These are phyloP conservation scores for Mucor lusitanicus DNA, from an alignment of 371 early-diverging fungal species.

Conservation along the genomic window DNA sequence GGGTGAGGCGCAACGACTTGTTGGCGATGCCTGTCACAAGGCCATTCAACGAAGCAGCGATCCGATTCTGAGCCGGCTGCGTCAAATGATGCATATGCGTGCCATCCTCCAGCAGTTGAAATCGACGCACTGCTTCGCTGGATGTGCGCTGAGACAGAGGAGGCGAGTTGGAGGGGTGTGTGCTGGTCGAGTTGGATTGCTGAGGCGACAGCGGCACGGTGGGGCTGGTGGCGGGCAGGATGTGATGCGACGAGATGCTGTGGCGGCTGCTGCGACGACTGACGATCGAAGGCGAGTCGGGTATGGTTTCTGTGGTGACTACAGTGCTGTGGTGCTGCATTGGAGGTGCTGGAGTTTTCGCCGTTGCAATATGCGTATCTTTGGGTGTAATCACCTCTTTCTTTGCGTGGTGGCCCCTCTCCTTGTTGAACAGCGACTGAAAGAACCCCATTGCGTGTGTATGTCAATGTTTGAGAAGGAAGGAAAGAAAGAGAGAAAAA, in stretches of 20 bases:
- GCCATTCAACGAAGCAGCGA: constrained; percentile 37
- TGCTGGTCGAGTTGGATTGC: not conserved
- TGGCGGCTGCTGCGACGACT: not conserved
- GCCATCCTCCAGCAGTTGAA: constrained; percentile 32
- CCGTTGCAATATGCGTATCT: not conserved
- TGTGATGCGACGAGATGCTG: not conserved
- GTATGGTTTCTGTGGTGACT: not conserved
- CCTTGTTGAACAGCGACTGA: constrained; percentile 27
- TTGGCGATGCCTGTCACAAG: constrained; percentile 32
- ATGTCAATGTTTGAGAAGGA: not conserved
- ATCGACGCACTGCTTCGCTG: constrained; percentile 18
- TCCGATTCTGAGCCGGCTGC: constrained; percentile 29
- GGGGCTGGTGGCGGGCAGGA: constrained; percentile 1
- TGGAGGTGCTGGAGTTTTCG: constrained; percentile 1
- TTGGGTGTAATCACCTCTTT: not conserved
- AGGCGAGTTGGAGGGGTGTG: not conserved
- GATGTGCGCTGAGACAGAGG: constrained; percentile 6
- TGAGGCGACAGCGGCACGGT: not conserved
- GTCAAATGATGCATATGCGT: constrained; percentile 43
- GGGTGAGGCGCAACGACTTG: constrained; percentile 25
- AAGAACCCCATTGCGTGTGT: constrained; percentile 32
- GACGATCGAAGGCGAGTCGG: not conserved
- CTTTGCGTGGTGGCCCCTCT: constrained; percentile 7
- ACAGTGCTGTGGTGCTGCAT: not conserved
- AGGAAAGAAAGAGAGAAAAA: not conserved